Evolutionary conservation across 306 rosid species (phyloP).

Genomic region (Acacia acuminata): DNA sequence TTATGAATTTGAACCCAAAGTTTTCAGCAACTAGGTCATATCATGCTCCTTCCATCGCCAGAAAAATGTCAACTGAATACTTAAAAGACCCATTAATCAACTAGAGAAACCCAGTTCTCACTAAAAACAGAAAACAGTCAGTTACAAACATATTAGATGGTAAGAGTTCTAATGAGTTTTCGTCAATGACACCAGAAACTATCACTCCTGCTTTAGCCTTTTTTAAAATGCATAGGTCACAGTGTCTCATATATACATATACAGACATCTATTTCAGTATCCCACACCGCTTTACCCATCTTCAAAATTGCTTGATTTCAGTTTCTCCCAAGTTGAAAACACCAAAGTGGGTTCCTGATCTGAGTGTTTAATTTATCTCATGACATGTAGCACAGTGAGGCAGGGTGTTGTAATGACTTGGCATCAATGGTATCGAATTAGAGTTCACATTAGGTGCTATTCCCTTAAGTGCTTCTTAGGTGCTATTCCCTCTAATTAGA

Average conservation of each 20-base stretch:
- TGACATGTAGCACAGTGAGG: background rate
- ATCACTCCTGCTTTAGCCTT: too few relatives aligned
- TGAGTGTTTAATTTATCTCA: background rate
- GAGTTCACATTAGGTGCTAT: too few relatives aligned
- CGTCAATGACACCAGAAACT: slow-evolving; percentile 17
- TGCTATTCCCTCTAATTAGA: too few relatives aligned
- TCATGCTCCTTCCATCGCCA: background rate
- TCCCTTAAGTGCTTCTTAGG: too few relatives aligned
- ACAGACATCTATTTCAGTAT: slow-evolving; percentile 3
- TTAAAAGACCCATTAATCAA: too few relatives aligned
- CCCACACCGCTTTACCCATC: slow-evolving; percentile 15
- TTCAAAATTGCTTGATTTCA: slow-evolving; percentile 1
- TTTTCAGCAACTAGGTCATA: background rate
- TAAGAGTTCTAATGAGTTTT: background rate
- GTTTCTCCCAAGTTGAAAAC: slow-evolving; percentile 11
- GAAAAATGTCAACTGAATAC: too few relatives aligned
- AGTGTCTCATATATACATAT: background rate
- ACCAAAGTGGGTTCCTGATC: background rate
- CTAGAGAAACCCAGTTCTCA: too few relatives aligned
- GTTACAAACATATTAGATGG: background rate
- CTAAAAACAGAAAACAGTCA: too few relatives aligned
- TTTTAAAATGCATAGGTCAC: background rate
- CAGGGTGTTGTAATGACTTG: background rate
- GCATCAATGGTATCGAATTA: slow-evolving; percentile 20
- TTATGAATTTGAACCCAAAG: background rate